These are phyloP conservation scores for Amylostereum chailletii DNA, from an alignment of 1,284 basidiomycete genomes.

Conservation along the genomic window DNA sequence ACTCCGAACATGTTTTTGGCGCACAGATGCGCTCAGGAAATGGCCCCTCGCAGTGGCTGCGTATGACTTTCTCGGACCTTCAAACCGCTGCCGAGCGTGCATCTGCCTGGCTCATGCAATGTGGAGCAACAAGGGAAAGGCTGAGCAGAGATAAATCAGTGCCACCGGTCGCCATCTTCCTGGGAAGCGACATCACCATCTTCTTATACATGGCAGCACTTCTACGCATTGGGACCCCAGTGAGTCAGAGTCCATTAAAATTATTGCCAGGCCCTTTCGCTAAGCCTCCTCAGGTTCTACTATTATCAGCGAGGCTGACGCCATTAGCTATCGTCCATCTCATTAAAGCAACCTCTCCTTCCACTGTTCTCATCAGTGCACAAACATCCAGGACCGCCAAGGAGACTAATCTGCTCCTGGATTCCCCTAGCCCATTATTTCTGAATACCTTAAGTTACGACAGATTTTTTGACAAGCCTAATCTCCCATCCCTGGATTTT, in stretches of 20 bases:
- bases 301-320: conserved; percentile 26
- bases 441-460: conserved; percentile 18
- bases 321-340: conserved; percentile 26
- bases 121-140: conserved; percentile 19
- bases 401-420: conserved; percentile 19
- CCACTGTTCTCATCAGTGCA: conserved; percentile 21
- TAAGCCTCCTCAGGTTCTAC: conserved; percentile 20
- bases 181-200: conserved; percentile 28
- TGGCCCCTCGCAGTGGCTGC: conserved; percentile 12
- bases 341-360: conserved; percentile 21
- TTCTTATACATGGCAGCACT: conserved; percentile 28
- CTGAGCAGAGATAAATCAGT: conserved; percentile 15
- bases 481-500: conserved; percentile 7
- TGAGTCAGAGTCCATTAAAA: conserved; percentile 10
- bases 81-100: conserved; percentile 23
- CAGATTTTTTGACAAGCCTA: conserved; percentile 12
- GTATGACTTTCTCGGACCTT: conserved; percentile 25
- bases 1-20: conserved; percentile 26
- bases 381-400: conserved; percentile 21
- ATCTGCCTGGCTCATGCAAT: conserved; percentile 23
- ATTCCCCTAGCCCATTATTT: conserved; percentile 13
- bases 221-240: conserved; percentile 25
- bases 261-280: too few species aligned
- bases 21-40: conserved; percentile 18
- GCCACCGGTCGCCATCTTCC: conserved; percentile 26